These are phyloP conservation scores for Eimeria brunetti DNA, from an alignment of 169 alveolate species.

Conservation along the genomic window DNA sequence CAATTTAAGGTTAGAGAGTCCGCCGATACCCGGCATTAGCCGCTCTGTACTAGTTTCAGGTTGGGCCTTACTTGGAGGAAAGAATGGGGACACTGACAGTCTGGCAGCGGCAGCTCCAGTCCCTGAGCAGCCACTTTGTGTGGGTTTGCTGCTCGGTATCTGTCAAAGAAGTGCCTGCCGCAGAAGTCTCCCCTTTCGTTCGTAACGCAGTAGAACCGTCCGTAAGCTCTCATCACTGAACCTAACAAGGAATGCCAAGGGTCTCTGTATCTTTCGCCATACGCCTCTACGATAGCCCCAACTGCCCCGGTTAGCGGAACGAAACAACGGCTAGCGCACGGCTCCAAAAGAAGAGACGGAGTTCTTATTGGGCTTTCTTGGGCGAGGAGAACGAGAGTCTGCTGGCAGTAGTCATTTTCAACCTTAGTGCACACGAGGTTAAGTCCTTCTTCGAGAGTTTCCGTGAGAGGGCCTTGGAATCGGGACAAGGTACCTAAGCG, in stretches of 20 bases:
- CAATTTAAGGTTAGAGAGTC: neutral
- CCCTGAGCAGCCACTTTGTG: slow-evolving; percentile 74
- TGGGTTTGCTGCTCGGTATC: slow-evolving; percentile 61
- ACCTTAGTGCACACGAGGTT: slow-evolving; percentile 83
- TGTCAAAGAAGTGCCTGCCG: slow-evolving; percentile 83
- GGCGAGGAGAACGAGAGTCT: slow-evolving; percentile 83
- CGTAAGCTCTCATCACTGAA: slow-evolving; percentile 83
- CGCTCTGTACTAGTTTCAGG: neutral
- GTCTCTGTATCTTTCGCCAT: slow-evolving; percentile 82
- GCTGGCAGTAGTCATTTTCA: slow-evolving; percentile 84
- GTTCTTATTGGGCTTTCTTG: slow-evolving; percentile 84
- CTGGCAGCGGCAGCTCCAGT: slow-evolving; percentile 69
- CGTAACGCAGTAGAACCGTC: slow-evolving; percentile 83
- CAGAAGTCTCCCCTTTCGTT: slow-evolving; percentile 83
- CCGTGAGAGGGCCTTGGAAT: slow-evolving; percentile 83
- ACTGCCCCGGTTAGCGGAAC: slow-evolving; percentile 83
- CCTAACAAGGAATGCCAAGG: slow-evolving; percentile 85
- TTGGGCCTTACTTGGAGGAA: slow-evolving; percentile 68
- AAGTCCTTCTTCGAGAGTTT: slow-evolving; percentile 82
- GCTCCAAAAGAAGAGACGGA: slow-evolving; percentile 82
- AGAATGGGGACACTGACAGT: slow-evolving; percentile 75
- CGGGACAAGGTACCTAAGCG: slow-evolving; percentile 55
- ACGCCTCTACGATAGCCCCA: slow-evolving; percentile 83
- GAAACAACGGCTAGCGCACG: slow-evolving; percentile 86
- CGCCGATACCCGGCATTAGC: neutral